These are phyloP conservation scores for Dactylellina sp. DNA, from an alignment of 2,329 filamentous ascomycete species.

Conservation along the genomic window DNA sequence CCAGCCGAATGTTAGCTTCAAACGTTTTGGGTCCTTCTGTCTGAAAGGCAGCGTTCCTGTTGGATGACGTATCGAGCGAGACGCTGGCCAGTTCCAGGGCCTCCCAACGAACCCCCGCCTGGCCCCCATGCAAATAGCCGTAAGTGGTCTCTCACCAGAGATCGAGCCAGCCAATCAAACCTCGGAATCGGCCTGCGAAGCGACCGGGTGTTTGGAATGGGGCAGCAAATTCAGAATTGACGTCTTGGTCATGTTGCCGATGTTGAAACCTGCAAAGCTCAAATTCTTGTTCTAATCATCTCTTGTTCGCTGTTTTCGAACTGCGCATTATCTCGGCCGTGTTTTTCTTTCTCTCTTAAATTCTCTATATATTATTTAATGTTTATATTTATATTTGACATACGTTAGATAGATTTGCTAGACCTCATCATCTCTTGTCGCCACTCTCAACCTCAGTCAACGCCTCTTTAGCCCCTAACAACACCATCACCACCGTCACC, in stretches of 20 bases:
- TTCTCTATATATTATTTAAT: constrained; percentile 6
- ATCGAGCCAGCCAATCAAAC: constrained; percentile 35
- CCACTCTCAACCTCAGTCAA: constrained; percentile 11
- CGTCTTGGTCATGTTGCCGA: constrained; percentile 13
- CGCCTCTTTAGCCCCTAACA: constrained; percentile 31
- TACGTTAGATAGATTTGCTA: neutral
- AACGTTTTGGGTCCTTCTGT: constrained; percentile 11
- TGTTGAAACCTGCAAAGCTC: neutral
- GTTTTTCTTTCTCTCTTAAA: neutral
- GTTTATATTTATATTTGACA: constrained; percentile 1
- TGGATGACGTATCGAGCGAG: constrained; percentile 52
- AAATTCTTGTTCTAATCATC: constrained; percentile 5
- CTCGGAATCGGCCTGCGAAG: neutral
- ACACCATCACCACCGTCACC: constrained; percentile 1
- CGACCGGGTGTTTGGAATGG: constrained; percentile 25
- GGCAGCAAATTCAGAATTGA: constrained; percentile 27
- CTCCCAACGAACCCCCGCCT: no score
- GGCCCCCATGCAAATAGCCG: constrained; percentile 46
- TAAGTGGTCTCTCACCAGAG: constrained; percentile 19
- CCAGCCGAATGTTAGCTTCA: constrained; percentile 4
- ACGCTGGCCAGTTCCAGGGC: constrained; percentile 1
- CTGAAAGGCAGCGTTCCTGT: constrained; percentile 50
- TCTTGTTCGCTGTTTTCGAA: neutral
- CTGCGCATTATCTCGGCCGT: no score
- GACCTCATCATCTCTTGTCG: neutral